phyloP scores from a whole-genome alignment of 352 stramenopile species.

The Blastocystis sp. region DNA sequence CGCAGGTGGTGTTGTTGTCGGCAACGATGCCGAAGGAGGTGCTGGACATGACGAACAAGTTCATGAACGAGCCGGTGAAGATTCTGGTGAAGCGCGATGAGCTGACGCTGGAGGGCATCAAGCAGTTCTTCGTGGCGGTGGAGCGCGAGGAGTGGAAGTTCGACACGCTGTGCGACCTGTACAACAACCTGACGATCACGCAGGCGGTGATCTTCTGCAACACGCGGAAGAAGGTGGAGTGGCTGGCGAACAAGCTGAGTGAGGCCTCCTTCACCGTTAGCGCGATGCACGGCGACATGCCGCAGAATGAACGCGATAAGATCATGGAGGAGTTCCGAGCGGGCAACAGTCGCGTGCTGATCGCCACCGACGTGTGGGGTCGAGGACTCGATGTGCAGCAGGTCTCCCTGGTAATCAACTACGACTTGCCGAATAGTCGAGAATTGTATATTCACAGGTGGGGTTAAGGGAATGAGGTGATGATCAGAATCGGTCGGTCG shows the following conservation, averaged over 20 bases:
- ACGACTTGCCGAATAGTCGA: constrained; percentile 86
- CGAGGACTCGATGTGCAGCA: constrained; percentile 90
- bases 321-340: constrained; percentile 92
- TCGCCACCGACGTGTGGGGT: constrained; percentile 90
- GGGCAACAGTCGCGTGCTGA: constrained; percentile 84
- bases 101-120: constrained; percentile 88
- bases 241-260: constrained; percentile 85
- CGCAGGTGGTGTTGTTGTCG: constrained; percentile 78
- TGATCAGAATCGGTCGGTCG: constrained; percentile 79
- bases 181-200: constrained; percentile 95
- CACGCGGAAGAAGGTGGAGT: constrained; percentile 88
- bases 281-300: constrained; percentile 93
- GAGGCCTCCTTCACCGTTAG: constrained; percentile 88
- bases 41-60: constrained; percentile 86
- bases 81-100: constrained; percentile 91
- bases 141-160: constrained; percentile 98
- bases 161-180: constrained; percentile 91
- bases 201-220: constrained; percentile 98
- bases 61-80: constrained; percentile 91
- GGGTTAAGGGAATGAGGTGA: neutral
- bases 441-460: constrained; percentile 84
- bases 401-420: constrained; percentile 91
- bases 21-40: constrained; percentile 81
- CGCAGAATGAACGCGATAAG: constrained; percentile 78
- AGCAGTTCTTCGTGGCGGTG: constrained; percentile 93